phyloP scores from a whole-genome alignment of 2,329 filamentous ascomycete genomes.

The Neopestalotiopsis sp. region DNA sequence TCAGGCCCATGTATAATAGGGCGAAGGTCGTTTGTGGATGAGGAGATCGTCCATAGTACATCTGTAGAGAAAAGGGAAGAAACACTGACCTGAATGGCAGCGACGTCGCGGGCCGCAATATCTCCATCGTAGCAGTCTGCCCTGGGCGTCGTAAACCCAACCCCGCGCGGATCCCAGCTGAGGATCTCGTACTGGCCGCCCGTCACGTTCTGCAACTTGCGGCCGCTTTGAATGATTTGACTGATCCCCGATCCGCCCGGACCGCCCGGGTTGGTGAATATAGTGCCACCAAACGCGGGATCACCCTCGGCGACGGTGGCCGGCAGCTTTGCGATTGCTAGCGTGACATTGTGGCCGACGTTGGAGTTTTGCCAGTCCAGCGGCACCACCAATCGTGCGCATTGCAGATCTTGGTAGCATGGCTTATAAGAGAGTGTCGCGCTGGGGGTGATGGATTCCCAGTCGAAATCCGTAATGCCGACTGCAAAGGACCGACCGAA shows the following conservation, averaged over 20 bases:
- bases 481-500: not conserved
- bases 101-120: slow-evolving; percentile 34
- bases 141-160: slow-evolving; percentile 42
- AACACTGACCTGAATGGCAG: slow-evolving; percentile 29
- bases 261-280: slow-evolving; percentile 52
- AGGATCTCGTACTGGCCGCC: slow-evolving; percentile 44
- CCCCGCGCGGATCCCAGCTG: slow-evolving; percentile 51
- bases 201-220: slow-evolving; percentile 33
- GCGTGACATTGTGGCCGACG: slow-evolving; percentile 34
- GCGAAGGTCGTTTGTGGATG: no score
- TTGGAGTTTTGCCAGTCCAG: slow-evolving; percentile 47
- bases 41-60: no score
- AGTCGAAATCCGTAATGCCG: slow-evolving; percentile 38
- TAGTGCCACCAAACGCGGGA: slow-evolving; percentile 46
- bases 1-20: not conserved
- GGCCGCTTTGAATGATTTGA: slow-evolving; percentile 33
- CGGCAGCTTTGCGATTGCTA: slow-evolving; percentile 49
- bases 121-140: slow-evolving; percentile 43
- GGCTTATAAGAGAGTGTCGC: slow-evolving; percentile 42
- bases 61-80: not conserved
- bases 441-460: slow-evolving; percentile 41
- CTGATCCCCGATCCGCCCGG: slow-evolving; percentile 48
- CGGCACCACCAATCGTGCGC: slow-evolving; percentile 49
- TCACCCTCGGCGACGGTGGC: slow-evolving; percentile 44
- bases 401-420: slow-evolving; percentile 46